phyloP scores from a whole-genome alignment of 1,139 yeast species.

The Arxiozyma telluris region DNA sequence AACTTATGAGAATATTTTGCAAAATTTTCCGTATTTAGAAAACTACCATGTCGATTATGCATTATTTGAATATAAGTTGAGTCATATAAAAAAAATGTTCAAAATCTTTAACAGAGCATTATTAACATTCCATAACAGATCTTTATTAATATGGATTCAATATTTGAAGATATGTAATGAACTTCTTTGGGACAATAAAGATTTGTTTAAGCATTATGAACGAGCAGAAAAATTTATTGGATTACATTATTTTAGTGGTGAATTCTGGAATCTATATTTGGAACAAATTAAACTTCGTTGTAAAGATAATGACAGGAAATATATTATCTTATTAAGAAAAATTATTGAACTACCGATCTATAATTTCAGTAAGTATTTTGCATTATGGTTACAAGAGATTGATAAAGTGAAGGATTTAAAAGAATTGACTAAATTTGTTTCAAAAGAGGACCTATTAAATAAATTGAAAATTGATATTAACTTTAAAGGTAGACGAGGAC shows the following conservation, averaged over 20 bases:
- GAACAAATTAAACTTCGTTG: slow-evolving; percentile 41
- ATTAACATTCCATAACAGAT: slow-evolving; percentile 28
- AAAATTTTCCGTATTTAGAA: slow-evolving; percentile 57
- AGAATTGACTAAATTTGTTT: slow-evolving; percentile 24
- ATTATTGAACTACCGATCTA: slow-evolving; percentile 67
- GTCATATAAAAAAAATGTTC: slow-evolving; percentile 42
- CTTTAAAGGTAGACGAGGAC: slow-evolving; percentile 24
- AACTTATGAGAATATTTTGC: slow-evolving; percentile 50
- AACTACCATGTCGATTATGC: slow-evolving; percentile 81
- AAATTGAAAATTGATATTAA: slow-evolving; percentile 27
- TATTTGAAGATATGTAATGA: slow-evolving; percentile 50
- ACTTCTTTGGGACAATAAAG: slow-evolving; percentile 29
- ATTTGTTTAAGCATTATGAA: slow-evolving; percentile 45
- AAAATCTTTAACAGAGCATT: slow-evolving; percentile 49
- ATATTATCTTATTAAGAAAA: slow-evolving; percentile 44
- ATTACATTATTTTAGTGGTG: slow-evolving; percentile 59
- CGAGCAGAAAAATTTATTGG: slow-evolving; percentile 59
- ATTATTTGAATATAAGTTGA: slow-evolving; percentile 51
- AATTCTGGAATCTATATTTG: slow-evolving; percentile 68
- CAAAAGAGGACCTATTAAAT: slow-evolving; percentile 25
- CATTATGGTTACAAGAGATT: slow-evolving; percentile 37
- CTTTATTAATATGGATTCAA: slow-evolving; percentile 65
- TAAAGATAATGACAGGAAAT: slow-evolving; percentile 33
- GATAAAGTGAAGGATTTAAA: slow-evolving; percentile 32
- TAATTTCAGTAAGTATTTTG: slow-evolving; percentile 58